Percentiles rank a stretch among this genome's conserved stretches.
Conservation (phyloP, 2,329 filamentous ascomycete species). For the Exophiala calicioides region DNA sequence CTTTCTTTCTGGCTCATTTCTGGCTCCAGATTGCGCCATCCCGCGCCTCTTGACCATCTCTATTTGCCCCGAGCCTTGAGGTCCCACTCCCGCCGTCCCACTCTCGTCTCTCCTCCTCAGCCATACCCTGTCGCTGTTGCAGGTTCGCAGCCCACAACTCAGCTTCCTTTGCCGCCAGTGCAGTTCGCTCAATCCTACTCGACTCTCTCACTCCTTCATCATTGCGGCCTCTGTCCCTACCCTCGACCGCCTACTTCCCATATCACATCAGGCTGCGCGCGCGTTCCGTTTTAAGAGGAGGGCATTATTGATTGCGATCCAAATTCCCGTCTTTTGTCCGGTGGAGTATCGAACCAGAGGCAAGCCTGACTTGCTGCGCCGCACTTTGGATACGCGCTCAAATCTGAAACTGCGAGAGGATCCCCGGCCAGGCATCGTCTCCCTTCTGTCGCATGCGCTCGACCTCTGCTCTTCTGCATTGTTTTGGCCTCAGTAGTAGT, state of each 20-base stretch:
- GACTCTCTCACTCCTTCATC: constrained; percentile 1
- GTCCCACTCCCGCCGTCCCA: constrained; percentile 6
- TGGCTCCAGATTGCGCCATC: constrained; percentile 24
- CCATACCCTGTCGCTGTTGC: too few species aligned
- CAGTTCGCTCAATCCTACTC: constrained; percentile 1
- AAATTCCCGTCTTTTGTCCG: constrained; percentile 15
- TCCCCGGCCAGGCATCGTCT: constrained; percentile 19
- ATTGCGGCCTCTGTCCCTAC: constrained; percentile 5
- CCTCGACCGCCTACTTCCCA: constrained; percentile 6
- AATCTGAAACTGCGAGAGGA: constrained; percentile 27
- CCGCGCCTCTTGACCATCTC: constrained; percentile 14
- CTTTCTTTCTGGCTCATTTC: constrained; percentile 11
- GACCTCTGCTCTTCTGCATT: constrained; percentile 17
- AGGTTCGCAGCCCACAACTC: too few species aligned
- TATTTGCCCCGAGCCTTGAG: constrained; percentile 11
- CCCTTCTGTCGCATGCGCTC: constrained; percentile 21
- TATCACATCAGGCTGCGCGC: constrained; percentile 2
- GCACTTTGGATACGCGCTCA: constrained; percentile 28
- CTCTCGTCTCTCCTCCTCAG: too few species aligned
- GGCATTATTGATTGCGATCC: constrained; percentile 10
- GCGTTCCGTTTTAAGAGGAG: constrained; percentile 8
- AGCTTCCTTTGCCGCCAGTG: constrained; percentile 8
- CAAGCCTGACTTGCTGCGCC: constrained; percentile 24
- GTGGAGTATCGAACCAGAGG: constrained; percentile 17
- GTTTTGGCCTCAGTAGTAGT: constrained; percentile 25